phyloP scores from a whole-genome alignment of 306 rosid species.

The Inga leiocalycina region DNA sequence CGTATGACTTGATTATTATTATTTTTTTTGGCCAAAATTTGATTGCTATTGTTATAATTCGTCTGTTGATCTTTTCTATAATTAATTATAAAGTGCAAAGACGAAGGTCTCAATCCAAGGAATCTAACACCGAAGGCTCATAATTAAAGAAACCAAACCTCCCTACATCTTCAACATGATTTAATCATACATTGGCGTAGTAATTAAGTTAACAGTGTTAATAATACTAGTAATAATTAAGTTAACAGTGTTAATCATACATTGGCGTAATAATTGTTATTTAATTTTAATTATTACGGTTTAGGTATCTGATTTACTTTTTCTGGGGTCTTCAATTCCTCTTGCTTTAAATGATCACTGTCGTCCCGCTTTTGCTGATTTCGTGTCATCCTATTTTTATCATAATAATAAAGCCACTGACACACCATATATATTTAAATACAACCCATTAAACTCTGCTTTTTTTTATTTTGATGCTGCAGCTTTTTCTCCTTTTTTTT shows the following conservation, averaged over 20 bases:
- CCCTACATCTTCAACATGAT: not conserved
- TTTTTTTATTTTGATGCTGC: not conserved
- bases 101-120: too few relatives aligned
- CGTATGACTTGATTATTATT: not conserved
- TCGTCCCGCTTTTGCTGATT: not conserved
- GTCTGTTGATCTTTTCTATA: too few relatives aligned
- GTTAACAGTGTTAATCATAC: too few relatives aligned
- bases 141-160: not conserved
- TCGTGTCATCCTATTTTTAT: not conserved
- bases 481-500: not conserved
- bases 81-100: too few relatives aligned
- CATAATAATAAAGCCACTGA: not conserved
- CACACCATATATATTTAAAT: not conserved
- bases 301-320: not conserved
- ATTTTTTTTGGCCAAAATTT: too few relatives aligned
- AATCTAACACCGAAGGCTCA: too few relatives aligned
- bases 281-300: not conserved
- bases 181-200: not conserved
- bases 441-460: not conserved
- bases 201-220: not conserved
- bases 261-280: too few relatives aligned
- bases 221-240: too few relatives aligned
- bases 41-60: too few relatives aligned
- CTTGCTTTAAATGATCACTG: not conserved
- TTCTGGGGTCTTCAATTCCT: constrained; percentile 31